Evolutionary conservation across 441 rosid genomes (phyloP).

Genomic region (Gossypium gossypioides): DNA sequence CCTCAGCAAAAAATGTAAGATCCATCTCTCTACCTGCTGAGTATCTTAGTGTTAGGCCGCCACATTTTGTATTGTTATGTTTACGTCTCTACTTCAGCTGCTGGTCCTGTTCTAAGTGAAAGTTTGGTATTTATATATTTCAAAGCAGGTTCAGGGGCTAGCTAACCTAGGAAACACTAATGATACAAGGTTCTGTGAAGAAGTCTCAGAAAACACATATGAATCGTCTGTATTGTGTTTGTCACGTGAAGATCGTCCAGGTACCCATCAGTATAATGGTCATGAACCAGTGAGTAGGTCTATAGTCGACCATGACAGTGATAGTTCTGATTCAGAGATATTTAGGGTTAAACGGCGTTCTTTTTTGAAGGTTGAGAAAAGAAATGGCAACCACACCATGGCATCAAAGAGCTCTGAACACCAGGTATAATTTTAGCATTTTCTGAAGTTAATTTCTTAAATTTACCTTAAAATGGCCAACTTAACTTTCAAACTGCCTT

Average conservation of each 20-base stretch:
- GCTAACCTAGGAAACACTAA: constrained; percentile 32
- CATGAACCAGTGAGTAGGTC: constrained; percentile 25
- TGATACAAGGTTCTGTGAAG: constrained; percentile 28
- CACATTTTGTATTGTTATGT: background rate
- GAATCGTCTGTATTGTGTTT: constrained; percentile 31
- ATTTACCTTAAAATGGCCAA: background rate
- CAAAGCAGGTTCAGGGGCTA: constrained; percentile 36
- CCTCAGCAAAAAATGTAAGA: constrained; percentile 47
- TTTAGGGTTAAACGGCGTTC: constrained; percentile 92
- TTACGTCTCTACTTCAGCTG: background rate
- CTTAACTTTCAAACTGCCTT: background rate
- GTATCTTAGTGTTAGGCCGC: background rate
- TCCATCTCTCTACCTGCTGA: constrained; percentile 3
- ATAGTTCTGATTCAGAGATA: constrained; percentile 76
- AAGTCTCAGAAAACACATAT: constrained; percentile 27
- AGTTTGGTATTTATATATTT: background rate
- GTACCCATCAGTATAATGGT: constrained; percentile 17
- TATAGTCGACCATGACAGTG: constrained; percentile 40
- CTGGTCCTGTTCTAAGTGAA: background rate
- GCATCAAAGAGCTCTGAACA: constrained; percentile 33
- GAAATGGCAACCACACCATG: constrained; percentile 30
- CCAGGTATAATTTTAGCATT: constrained; percentile 33
- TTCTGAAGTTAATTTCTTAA: background rate
- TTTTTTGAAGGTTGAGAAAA: constrained; percentile 47
- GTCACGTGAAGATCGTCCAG: constrained; percentile 30